These are phyloP conservation scores for Cryptomeria japonica DNA, from an alignment of 75 land plant genomes.

Conservation along the genomic window DNA sequence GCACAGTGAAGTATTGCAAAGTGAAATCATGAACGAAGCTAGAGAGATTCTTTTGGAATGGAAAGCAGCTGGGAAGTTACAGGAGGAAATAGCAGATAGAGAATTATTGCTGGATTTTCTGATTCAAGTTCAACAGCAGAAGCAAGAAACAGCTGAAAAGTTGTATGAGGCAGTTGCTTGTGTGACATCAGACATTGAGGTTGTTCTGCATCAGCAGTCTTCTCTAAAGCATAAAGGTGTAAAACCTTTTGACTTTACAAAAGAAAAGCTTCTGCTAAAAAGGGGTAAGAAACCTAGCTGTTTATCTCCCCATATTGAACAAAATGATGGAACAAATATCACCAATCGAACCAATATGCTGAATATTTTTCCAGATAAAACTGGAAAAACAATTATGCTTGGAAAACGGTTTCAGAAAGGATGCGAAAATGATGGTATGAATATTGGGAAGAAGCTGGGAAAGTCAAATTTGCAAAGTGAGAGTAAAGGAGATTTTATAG, in stretches of 20 bases:
- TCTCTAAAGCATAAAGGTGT: not conserved
- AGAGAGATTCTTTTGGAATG: conserved; percentile 12
- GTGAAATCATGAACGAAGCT: conserved; percentile 18
- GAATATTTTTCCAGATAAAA: not conserved
- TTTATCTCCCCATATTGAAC: not conserved
- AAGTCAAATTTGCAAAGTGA: not conserved
- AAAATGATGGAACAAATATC: not conserved
- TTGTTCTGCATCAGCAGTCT: conserved; percentile 15
- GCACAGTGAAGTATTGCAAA: conserved; percentile 19
- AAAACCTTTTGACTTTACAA: not conserved
- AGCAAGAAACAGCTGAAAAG: conserved; percentile 18
- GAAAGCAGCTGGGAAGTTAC: conserved; percentile 13
- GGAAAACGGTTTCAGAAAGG: conserved; percentile 7
- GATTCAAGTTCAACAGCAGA: conserved; percentile 9
- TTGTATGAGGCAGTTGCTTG: conserved; percentile 2
- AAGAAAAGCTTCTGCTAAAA: not conserved
- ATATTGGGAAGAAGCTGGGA: not conserved
- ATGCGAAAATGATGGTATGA: not conserved
- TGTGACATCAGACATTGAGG: conserved; percentile 14
- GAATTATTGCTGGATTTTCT: conserved; percentile 19
- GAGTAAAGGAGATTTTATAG: not conserved
- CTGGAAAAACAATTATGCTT: not conserved
- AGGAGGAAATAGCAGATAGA: conserved; percentile 15
- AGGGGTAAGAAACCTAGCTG: not conserved
- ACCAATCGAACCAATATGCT: not conserved